Evolutionary conservation across 495 filamentous ascomycete genomes (phyloP), one percentile per base, ranked within the genome.

Genomic region (Physcia stellaris): DNA sequence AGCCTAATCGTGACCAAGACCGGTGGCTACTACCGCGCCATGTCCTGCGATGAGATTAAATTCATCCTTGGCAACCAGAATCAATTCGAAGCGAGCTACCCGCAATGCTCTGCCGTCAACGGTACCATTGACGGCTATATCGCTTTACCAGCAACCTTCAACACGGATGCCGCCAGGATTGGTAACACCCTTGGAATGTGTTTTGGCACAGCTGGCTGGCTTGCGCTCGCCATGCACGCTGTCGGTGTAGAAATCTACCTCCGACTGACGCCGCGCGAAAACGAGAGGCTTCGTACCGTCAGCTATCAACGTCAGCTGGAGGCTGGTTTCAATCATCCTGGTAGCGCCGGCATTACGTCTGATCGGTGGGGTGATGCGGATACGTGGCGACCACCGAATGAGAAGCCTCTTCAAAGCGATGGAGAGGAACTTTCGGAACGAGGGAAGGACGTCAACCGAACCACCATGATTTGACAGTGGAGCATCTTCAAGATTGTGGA

Each of bases 221-320:
- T 72, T 9, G 52, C 64, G 4, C 35, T 70, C 0, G 23, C 60
- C 3, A 19, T 73, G 7, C 62, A 75, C 46, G 45, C 48, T 20
- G 22, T 70, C 23, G 59, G 57, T 4, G 55, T 64, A 5, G 71
- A 75, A 51, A 41, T 71, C 11, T 74, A 73, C 56, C 46, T 75
- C 6, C 48, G 43, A 18, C 46, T 70, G 6, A 77, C 73, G 2
- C 65, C 70, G 6, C 46, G 46, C 0, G 68, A 76, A 47, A 47
- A 45, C 12, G 57, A 68, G 35, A 51, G 69, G 5, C 44, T 75
- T 23, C 52, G 68, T 13, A 49, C 56, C 17, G 54, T 71, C 1
- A 64, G 57, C 6, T 74, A 73, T 39, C 56, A 69, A 37, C 49
- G 60, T 30, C 71, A 75, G 47, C 28, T 71, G 17, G 65, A 67